Evolutionary conservation across 352 stramenopile genomes (phyloP), one percentile per base, ranked within the genome.

Genomic region (Phytophthora hibernalis): DNA sequence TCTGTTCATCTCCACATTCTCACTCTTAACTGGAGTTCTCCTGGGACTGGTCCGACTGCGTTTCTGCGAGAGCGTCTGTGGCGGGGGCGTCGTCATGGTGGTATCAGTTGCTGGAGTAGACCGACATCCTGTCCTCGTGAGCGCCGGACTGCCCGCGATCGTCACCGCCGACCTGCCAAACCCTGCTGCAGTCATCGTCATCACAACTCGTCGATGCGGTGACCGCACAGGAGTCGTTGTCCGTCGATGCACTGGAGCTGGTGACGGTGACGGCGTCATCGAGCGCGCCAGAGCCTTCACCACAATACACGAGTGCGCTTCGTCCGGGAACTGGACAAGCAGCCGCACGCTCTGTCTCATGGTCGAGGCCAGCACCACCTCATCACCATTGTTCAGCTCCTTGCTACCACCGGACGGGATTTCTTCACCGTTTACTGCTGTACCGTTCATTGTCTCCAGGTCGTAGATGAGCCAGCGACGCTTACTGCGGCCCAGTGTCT

Each of bases 361-460:
- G 42, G 75, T 67, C 8, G 82, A 89, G 15, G 85, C 85, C 24
- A 96, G 57, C 40, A 93, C 71, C 28, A 96, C 70, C 45, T 86
- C 76, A 54, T 96, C 88, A 24, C 79, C 74, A 65, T 92, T 62
- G 49, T 82, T 82, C 18, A 96, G 74, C 50, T 90, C 76, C 20
- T 82, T 71, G 11, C 76, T 81, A n/a, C 78, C 76, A 52, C 83
- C 82, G 11, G 72, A 68, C 15, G 76, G 61, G 1, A 93, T 42
- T 28, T 89, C 79, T 31, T 85, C 73, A 62, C 85, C 85, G 48
- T 94, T 96, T 28, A 94, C 74, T 13, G 78, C 77, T 26, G 88
- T 96, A 28, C 88, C 88, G 64, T 96, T 93, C 67, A 91, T 84
- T 2, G 84, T 90, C 37, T 90, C 79, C 18, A 94, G 69, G 49